These are phyloP conservation scores for Termitomyces heimii DNA, from an alignment of 768 basidiomycete species.

Conservation along the genomic window DNA sequence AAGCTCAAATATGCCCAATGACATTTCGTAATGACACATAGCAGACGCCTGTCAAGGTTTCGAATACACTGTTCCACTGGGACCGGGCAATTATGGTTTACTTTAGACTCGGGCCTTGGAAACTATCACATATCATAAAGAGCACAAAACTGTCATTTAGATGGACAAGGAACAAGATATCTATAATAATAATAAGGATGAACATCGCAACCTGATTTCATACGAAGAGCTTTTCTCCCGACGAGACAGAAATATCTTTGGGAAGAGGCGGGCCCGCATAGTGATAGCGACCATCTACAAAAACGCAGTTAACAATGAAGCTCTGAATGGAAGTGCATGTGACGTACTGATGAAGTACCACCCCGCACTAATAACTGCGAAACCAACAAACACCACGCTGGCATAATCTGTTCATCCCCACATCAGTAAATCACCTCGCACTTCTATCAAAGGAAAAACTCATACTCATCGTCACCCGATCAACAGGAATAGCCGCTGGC, in stretches of 20 bases:
- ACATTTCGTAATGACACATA: background rate
- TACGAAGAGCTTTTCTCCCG: background rate
- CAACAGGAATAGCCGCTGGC: constrained; percentile 57
- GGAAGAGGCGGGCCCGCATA: constrained; percentile 39
- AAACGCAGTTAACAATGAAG: background rate
- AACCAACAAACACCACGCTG: constrained; percentile 61
- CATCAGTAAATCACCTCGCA: background rate
- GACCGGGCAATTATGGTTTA: too few relatives aligned
- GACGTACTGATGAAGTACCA: constrained; percentile 58
- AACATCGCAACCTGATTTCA: background rate
- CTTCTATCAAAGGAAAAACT: background rate
- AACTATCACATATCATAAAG: background rate
- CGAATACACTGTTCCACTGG: background rate
- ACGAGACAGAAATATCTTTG: background rate
- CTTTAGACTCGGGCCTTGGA: background rate
- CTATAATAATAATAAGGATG: background rate
- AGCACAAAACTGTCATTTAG: background rate
- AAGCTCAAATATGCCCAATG: background rate
- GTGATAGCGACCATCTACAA: constrained; percentile 34
- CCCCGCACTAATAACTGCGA: constrained; percentile 46
- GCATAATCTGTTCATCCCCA: constrained; percentile 47
- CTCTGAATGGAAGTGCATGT: background rate
- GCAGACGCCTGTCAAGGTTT: too few relatives aligned
- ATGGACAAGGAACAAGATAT: background rate
- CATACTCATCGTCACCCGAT: constrained; percentile 13